Evolutionary conservation across 148 eudicot genomes (phyloP), one percentile per base, ranked within the genome.

Genomic region (Cornus florida): DNA sequence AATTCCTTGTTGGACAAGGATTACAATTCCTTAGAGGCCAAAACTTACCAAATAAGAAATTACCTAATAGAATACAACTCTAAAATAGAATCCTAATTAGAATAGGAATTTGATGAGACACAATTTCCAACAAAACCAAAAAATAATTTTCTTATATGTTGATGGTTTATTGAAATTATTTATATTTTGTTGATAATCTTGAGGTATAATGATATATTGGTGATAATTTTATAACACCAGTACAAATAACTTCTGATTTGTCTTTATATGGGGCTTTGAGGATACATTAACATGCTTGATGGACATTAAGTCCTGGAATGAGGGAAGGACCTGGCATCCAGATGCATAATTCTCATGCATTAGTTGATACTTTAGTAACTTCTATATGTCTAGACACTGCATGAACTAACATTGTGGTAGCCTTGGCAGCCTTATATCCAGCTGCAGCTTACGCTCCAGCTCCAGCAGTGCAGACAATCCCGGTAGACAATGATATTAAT

Each of bases 401-500:
- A 31, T 24, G 73, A 16, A 50, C 57, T 83, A 76, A 72, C 32
- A 67, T 83, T 78, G 8, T 10, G 13, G 65, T 75, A 64, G 71
- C 28, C 66, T 77, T 83, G 79, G 82, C 93, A 92, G 97, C 92
- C 38, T 3, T 92, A 35, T 96, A 93, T 85, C 97, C 95, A 81
- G 79, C 94, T 84, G 81, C 91, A 67, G 82, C 91, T 32, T 94
- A 94, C 72, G 62, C 87, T 75, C 89, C 98, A 41, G 60, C 87
- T 75, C 89, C 98, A 41, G 81, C 85, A 17, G 86, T 89, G 80
- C 92, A 86, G 79, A 78, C 91, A 59, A 78, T 86, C 70, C 92
- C 92, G 59, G 82, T 82, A 72, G 99, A 94, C 71, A 90, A 84
- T 86, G 99, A 96, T 87, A 84, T 86, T 32, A 92, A 82, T 72